These are phyloP conservation scores for Cardiospermum halicacabum DNA, from an alignment of 345 rosid species.

Conservation along the genomic window DNA sequence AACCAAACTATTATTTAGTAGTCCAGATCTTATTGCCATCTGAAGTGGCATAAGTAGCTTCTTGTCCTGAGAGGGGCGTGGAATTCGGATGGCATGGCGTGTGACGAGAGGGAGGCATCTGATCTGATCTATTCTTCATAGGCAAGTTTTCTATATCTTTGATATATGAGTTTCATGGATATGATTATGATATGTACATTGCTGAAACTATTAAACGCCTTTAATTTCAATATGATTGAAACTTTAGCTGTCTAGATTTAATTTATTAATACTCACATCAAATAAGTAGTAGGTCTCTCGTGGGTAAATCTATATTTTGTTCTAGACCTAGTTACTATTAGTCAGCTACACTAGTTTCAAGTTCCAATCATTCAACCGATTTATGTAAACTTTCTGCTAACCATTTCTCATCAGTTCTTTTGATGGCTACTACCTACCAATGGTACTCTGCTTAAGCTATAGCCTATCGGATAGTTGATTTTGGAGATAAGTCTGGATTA, in stretches of 20 bases:
- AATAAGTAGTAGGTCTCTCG: slow-evolving; percentile 1
- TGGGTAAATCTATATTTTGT: neutral
- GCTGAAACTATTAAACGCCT: slow-evolving; percentile 17
- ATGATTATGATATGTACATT: slow-evolving; percentile 17
- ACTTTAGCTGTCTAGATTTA: slow-evolving; percentile 10
- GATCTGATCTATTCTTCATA: slow-evolving; percentile 26
- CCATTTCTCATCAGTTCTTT: slow-evolving; percentile 3
- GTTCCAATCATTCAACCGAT: slow-evolving; percentile 1
- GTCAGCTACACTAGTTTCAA: neutral
- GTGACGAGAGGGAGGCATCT: slow-evolving; percentile 28
- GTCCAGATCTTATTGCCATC: slow-evolving; percentile 12
- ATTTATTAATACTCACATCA: slow-evolving; percentile 7
- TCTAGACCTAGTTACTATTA: neutral
- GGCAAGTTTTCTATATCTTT: slow-evolving; percentile 57
- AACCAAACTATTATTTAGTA: slow-evolving; percentile 11
- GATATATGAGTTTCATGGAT: slow-evolving; percentile 28
- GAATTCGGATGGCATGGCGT: slow-evolving; percentile 26
- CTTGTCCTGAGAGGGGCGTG: slow-evolving; percentile 16
- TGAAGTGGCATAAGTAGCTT: slow-evolving; percentile 17
- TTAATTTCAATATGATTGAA: slow-evolving; percentile 12
- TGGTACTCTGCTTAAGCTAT: slow-evolving; percentile 3
- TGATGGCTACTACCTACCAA: neutral
- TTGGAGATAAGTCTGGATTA: neutral
- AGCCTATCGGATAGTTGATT: neutral
- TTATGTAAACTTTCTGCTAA: neutral